Evolutionary conservation across 2,329 filamentous ascomycete genomes (phyloP), one percentile per base, ranked within the genome.

Genomic region (Ramularia collo-cygni): DNA sequence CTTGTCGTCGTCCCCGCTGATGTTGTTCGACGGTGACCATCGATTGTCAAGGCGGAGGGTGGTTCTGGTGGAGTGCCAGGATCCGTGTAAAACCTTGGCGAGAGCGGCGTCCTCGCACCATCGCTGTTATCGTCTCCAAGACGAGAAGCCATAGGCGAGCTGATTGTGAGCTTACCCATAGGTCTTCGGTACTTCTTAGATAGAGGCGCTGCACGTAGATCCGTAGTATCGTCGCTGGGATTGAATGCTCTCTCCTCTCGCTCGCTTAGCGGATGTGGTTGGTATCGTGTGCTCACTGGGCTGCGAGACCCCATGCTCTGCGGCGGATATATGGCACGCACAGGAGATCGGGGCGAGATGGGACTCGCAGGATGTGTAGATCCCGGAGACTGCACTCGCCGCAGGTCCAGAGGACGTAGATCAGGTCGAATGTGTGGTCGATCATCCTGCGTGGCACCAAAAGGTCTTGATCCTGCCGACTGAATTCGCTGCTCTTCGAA

Each of bases 401-500:
- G 17, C 10, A n/a, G 31, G 19, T 7, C 8, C 33, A 24, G 24
- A 26, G 34, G 34, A 18, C 15, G 29, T 15, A 31, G 8, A 15
- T 14, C 14, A 10, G 13, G 7, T 17, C 14, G 14, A 13, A 28
- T 36, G 17, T 17, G 14, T 27, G 19, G 34, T 13, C 24, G 17
- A 13, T 13, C 13, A 13, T 36, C 12, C 17, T 9, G 17, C n/a
- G n/a, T n/a, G n/a, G n/a, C n/a, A n/a, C n/a, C n/a, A n/a, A n/a
- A n/a, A n/a, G n/a, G n/a, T n/a, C n/a, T n/a, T n/a, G n/a, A n/a
- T 13, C 12, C 21, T 36, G 18, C 34, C 9, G 34, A 6, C 21
- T 24, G 21, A 6, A 24, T 24, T 9, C 16, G 17, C 29, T 32
- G 65, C 32, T 71, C 73, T 49, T 95, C 89, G 54, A 94, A 85